Base-by-base conservation (phyloP, 2,329 filamentous ascomycete species). In the Fusarium sp. region DNA sequence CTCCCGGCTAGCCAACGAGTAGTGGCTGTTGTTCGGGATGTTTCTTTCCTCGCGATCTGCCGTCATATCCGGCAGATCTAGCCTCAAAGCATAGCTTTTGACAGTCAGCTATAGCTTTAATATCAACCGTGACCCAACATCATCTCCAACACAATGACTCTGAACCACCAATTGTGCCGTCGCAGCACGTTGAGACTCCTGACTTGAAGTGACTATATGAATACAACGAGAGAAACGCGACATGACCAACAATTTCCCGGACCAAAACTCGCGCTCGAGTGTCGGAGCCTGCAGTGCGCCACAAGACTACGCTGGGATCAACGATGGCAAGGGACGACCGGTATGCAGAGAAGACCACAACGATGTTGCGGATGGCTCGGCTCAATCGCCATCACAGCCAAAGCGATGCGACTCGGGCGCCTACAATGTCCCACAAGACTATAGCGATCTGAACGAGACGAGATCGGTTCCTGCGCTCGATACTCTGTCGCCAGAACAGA, bases 401-500 rank as follows among this genome's bases (percentile, higher is more conserved):
- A 32, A 37, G n/a, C 46, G 60, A 57, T 46, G 49, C 52, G 52
- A 62, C 30, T 65, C 70, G 9, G 55, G 69, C 45, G 55, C 69
- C 20, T 78, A 79, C 64, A 62, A 77, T 32, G 64, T 71, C 11
- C 77, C 78, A 5, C 65, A 62, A 42, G 72, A 70, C 6, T 85
- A 83, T 62, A 77, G 70, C 44, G 82, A 84, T 64, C 75, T 86
- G 25, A 79, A 82, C 61, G 85, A 86, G 71, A 65, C 82, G 18
- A 48, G 30, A 10, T 53, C 58, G 10, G 42, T 63, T 27, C 52
- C 65, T n/a, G 65, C 61, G 13, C 42, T 70, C 7, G 56, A 63
- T 3, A 37, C 61, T 12, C 41, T 58, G n/a, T 55, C 61, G 3
- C 32, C 42, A 16, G 37, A 60, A 27, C 24, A 48, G 11, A 45